phyloP scores from a whole-genome alignment of 1,284 basidiomycete genomes.

The Cutaneotrichosporon sp. region DNA sequence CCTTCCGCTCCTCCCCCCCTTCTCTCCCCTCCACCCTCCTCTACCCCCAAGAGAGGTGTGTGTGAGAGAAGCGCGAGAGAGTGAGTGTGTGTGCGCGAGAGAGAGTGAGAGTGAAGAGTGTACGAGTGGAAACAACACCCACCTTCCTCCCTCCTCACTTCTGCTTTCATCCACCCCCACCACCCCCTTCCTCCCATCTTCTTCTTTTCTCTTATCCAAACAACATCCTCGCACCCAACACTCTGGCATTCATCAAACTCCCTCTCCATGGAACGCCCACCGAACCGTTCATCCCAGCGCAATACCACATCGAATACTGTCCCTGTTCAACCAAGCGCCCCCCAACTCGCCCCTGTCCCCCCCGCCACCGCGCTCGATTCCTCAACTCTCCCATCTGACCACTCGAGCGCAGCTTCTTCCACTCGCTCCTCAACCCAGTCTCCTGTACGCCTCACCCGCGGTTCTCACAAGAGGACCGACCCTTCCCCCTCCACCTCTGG shows the following conservation, averaged over 20 bases:
- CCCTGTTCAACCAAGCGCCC: neutral
- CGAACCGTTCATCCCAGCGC: slow-evolving; percentile 11
- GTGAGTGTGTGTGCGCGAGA: too few relatives aligned
- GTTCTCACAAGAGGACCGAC: slow-evolving; percentile 3
- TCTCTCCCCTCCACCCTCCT: neutral
- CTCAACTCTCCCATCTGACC: slow-evolving; percentile 6
- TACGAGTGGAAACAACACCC: too few relatives aligned
- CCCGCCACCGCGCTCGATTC: slow-evolving; percentile 5
- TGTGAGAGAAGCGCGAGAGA: too few relatives aligned
- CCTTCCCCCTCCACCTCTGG: neutral
- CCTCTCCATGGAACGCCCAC: slow-evolving; percentile 36
- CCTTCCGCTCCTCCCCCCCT: neutral
- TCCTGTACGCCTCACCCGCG: slow-evolving; percentile 11
- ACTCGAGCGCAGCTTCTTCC: slow-evolving; percentile 1
- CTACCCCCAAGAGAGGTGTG: too few relatives aligned
- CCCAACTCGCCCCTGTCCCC: too few relatives aligned
- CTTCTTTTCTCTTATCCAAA: too few relatives aligned
- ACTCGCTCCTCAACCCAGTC: slow-evolving; percentile 9
- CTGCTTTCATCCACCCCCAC: neutral
- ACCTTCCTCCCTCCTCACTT: slow-evolving; percentile 5
- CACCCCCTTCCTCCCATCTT: neutral
- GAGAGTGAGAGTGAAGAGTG: too few relatives aligned
- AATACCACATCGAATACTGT: neutral
- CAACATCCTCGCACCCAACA: neutral
- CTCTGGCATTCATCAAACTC: neutral